Base-by-base conservation (phyloP, 1,284 basidiomycete species). In the Amanita bisporigera region DNA sequence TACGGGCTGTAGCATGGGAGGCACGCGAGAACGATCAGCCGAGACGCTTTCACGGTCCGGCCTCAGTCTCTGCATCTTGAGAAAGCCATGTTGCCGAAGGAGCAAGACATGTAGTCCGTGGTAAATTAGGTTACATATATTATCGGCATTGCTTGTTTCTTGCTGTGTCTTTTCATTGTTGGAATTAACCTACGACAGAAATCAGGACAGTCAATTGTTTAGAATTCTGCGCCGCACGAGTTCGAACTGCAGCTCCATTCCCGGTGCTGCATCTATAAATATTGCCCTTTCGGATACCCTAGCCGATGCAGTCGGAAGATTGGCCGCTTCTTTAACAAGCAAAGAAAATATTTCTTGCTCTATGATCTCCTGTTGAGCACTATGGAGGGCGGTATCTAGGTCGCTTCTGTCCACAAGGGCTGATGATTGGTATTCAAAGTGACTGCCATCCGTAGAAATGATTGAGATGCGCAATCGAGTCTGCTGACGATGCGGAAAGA, bases 261-360 rank as follows among this genome's bases (percentile, higher is more conserved):
- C 86, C 66, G 90, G 88, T 21, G 90, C 88, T 21, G 88, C 88
- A 68, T 93, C 91, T 61, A 94, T 85, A 41, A 87, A 85, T 31
- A 94, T 88, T 36, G 92, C 80, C 41, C 90, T 84, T 74, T 94
- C 92, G 2, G 91, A 90, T 6, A 94, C 91, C 36, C 87, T 85
- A 14, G 90, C 89, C 47, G 90, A 88, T 5, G 90, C 89, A 2
- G 90, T 92, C 14, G 90, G 89, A 11, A 93, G 81, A 66, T 78
- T 86, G 66, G 89, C 87, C 17, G 91, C 90, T 78, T 94, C 92
- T 73, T 82, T 84, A 40, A 92, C 90, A 31, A 94, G 82, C 29
- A 87, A 74, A 7, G 87, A 81, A 70, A 94, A 94, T 54, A 94
- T 89, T 74, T 94, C 92, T 74, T 90, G 90, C 67, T 94, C 91